Evolutionary conservation across 208 protist genomes (phyloP).

Genomic region (Paratrypanosoma confusum): DNA sequence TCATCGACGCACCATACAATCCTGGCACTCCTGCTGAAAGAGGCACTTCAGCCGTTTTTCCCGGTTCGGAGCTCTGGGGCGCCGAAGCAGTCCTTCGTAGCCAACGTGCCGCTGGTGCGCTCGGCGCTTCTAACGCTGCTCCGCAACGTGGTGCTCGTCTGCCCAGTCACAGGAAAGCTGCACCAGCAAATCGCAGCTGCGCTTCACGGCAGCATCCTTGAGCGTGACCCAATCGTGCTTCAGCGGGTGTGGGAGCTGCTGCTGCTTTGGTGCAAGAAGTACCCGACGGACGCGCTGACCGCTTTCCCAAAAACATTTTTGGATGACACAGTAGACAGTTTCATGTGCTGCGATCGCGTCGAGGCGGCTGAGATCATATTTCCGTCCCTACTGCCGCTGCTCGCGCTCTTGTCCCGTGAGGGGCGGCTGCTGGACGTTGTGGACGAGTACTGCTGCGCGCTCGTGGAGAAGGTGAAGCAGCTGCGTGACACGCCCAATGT

Average conservation of each 20-base stretch:
- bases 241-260: slow-evolving; percentile 71
- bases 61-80: slow-evolving; percentile 16
- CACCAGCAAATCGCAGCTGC: slow-evolving; percentile 44
- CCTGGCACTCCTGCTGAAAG: slow-evolving; percentile 42
- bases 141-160: slow-evolving; percentile 55
- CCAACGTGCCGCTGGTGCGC: slow-evolving; percentile 53
- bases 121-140: slow-evolving; percentile 65
- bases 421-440: slow-evolving; percentile 35
- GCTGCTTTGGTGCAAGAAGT: slow-evolving; percentile 56
- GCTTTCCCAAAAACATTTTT: slow-evolving; percentile 55
- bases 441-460: slow-evolving; percentile 67
- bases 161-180: slow-evolving; percentile 34
- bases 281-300: slow-evolving; percentile 27
- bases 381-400: slow-evolving; percentile 62
- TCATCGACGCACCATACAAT: slow-evolving; percentile 37
- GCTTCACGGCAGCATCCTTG: slow-evolving; percentile 31
- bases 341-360: slow-evolving; percentile 42
- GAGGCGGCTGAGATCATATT: slow-evolving; percentile 69
- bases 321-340: slow-evolving; percentile 59
- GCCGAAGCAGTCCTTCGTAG: slow-evolving; percentile 23
- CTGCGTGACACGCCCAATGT: slow-evolving; percentile 50
- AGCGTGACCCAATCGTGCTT: slow-evolving; percentile 32
- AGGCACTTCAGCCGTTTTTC: slow-evolving; percentile 26
- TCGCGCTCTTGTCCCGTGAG: slow-evolving; percentile 70
- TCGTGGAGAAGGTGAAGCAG: slow-evolving; percentile 48